phyloP scores from a whole-genome alignment of 1,284 basidiomycete species.

The Sutorius eximius region DNA sequence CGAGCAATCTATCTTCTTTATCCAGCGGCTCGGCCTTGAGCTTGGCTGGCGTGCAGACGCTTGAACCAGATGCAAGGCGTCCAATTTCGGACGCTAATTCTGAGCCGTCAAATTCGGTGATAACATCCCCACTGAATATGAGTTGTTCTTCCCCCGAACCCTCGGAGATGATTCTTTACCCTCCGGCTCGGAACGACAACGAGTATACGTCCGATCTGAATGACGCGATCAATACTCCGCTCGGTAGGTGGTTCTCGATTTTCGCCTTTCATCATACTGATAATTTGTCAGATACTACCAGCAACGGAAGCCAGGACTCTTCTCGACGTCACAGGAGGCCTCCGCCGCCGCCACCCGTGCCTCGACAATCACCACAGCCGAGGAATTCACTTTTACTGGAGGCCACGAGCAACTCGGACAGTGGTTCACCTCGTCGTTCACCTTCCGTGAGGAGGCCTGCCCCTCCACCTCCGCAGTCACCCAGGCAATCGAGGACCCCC shows the following conservation, averaged over 20 bases:
- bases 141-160: not conserved
- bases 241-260: not conserved
- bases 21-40: not conserved
- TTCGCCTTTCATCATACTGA: not conserved
- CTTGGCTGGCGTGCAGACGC: not conserved
- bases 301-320: not conserved
- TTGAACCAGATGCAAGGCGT: not conserved
- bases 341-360: conserved; percentile 2
- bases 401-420: not conserved
- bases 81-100: not conserved
- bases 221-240: conserved; percentile 2
- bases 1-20: not conserved
- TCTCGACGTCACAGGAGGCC: conserved; percentile 1
- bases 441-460: conserved; percentile 6
- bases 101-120: not conserved
- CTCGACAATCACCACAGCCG: not conserved
- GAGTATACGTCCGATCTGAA: not conserved
- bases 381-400: not conserved
- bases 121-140: conserved; percentile 1
- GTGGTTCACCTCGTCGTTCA: not conserved
- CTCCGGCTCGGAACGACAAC: not conserved
- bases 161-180: not conserved
- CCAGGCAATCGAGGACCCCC: not conserved
- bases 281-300: not conserved
- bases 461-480: conserved; percentile 11